Evolutionary conservation across 805 yeast genomes (phyloP), one percentile per base, ranked within the genome.

Genomic region (Komagataella pseudopastoris): DNA sequence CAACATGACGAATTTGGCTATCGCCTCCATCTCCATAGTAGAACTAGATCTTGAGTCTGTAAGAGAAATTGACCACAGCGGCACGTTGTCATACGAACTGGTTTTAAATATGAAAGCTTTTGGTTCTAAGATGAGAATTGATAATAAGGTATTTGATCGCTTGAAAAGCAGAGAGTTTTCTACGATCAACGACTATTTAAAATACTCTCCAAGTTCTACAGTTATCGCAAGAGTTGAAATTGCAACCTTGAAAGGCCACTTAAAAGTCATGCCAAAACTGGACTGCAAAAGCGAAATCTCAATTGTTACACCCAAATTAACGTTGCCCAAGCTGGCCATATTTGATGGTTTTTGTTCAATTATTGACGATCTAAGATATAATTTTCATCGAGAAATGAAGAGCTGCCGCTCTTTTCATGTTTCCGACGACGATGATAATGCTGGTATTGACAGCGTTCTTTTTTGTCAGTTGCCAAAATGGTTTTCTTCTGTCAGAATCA

Each of bases 401-500:
- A 17, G 6, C 2, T 39, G 14, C 4, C 14, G 8, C 39, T 30
- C 39, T 6, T 12, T n/a, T 5, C 17, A 17, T 23, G 51, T 50
- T 23, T 36, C 48, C 2, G 17, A 12, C 6, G 10, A 4, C 22
- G 4, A 14, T 48, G 23, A 43, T 16, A 8, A 23, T 12, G 16
- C 44, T 4, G 36, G 36, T 4, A 43, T 60, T 56, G 6, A 58
- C 51, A 46, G 55, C 45, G 2, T 48, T 56, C 5, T 56, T 52
- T 56, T 71, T 59, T 51, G 54, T 10, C 57, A 63, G 6, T 51
- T 71, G 18, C 76, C 76, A 3, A 24, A 46, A 1, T 65, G 68
- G 63, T 62, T 72, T 23, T 62, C 62, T 44, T 58, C 55, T 6
- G 14, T 63, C 6, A 60, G 56, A 16, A 14, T 71, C 14, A 16